Base-by-base conservation (phyloP, 2,329 filamentous ascomycete species). In the Aspergillus tamarii region DNA sequence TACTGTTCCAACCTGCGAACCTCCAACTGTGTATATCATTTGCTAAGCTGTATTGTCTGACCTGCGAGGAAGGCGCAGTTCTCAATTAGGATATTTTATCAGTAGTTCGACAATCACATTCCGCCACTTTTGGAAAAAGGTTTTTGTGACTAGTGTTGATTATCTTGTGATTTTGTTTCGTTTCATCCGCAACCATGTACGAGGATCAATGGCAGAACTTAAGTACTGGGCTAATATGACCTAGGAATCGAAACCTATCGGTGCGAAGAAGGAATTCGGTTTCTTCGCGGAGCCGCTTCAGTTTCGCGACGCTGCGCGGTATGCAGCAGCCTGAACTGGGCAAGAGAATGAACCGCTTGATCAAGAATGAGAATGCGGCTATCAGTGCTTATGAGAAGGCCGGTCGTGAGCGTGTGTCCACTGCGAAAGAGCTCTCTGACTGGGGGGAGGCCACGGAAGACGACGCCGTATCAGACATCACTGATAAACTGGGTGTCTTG, bases 381-480 rank as follows among this genome's bases (percentile, higher is more conserved):
- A 93, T 98, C 72, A 84, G 86, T 57, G 91, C 92, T 56, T 91
- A 97, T 81, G 93, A 97, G 81, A 83, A 88, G 8, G 95, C 94
- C 8, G 92, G 89, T 56, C 91, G 90, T 64, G 94, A 97, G 82
- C 91, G 93, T 62, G 82, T 92, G 65, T 88, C 88, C 57, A 93
- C 98, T 73, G 95, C 94, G 19, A 88, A 89, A 12, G 94, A 98
- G 82, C 87, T 99, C 52, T 96, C 93, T 9, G 94, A 98, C 70
- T 99, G 95, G 95, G 95, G 95, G 63, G 94, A 98, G 81, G 87
- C 91, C 64, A 97, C 94, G 2, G 87, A 88, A 59, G 95, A 99
- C 74, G 93, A 96, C 66, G 88, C 89, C 58, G 85, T 98, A 73
- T 93, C 88, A 59, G 95, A 98, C 76, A 87, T 99, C 70, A 93